phyloP scores from a whole-genome alignment of 2,329 filamentous ascomycete genomes.

The Dothiorella sarmentorum region DNA sequence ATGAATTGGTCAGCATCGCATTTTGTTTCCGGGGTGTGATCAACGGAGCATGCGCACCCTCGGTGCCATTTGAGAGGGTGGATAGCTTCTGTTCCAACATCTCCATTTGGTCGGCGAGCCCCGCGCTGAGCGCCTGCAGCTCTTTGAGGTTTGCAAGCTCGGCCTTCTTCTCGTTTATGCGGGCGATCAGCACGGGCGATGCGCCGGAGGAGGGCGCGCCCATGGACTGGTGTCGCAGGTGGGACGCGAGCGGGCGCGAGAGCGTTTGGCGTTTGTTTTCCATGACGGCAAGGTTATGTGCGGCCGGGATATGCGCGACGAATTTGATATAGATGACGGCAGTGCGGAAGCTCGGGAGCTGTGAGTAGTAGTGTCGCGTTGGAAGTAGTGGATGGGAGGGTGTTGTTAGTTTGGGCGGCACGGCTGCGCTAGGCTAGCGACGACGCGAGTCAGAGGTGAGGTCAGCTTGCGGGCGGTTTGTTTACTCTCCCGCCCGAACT shows the following conservation, averaged over 20 bases:
- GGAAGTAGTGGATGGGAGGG: neutral
- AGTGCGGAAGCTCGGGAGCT: neutral
- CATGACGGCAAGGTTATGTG: neutral
- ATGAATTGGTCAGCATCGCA: neutral
- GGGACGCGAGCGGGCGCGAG: constrained; percentile 54
- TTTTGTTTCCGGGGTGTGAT: neutral
- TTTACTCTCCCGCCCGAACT: constrained; percentile 16
- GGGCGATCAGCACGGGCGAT: constrained; percentile 66
- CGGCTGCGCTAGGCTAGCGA: neutral
- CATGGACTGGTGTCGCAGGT: constrained; percentile 58
- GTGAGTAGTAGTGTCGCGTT: neutral
- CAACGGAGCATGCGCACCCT: neutral
- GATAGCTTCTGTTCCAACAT: constrained; percentile 72
- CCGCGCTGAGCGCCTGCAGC: constrained; percentile 73
- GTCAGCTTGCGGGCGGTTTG: neutral
- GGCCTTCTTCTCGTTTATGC: constrained; percentile 81
- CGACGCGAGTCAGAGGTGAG: constrained; percentile 7
- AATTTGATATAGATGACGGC: too few relatives aligned
- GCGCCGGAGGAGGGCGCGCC: constrained; percentile 46
- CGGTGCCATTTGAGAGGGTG: constrained; percentile 76
- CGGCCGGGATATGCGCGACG: neutral
- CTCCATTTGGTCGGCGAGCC: constrained; percentile 78
- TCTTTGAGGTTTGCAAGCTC: constrained; percentile 77
- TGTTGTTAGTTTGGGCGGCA: neutral
- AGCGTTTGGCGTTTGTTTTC: constrained; percentile 37